A percentile compares a stretch with the other conserved stretches of the same genome.
These are phyloP conservation scores for Paradendryphiella salina DNA, from an alignment of 2,329 filamentous ascomycete species.

Conservation along the genomic window DNA sequence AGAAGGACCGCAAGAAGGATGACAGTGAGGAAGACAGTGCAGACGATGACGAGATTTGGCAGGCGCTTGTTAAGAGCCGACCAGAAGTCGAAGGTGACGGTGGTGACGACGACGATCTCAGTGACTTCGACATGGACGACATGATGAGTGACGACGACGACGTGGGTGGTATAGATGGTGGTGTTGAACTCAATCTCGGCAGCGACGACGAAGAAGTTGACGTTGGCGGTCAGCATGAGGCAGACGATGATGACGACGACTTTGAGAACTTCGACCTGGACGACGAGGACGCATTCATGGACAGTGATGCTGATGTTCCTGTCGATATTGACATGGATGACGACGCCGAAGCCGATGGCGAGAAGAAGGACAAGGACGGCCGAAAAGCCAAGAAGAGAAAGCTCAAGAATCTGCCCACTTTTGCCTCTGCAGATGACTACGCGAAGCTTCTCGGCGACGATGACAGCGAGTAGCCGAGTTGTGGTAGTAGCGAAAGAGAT, in stretches of 20 bases:
- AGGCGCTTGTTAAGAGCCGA: constrained; percentile 79
- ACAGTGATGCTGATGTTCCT: constrained; percentile 60
- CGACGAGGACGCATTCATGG: constrained; percentile 60
- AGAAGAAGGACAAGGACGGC: constrained; percentile 47
- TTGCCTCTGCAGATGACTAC: constrained; percentile 93
- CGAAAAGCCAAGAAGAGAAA: constrained; percentile 72
- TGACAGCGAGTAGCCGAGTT: constrained; percentile 31
- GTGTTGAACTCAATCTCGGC: constrained; percentile 51
- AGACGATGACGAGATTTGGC: constrained; percentile 87
- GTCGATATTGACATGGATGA: constrained; percentile 51
- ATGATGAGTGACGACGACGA: constrained; percentile 54
- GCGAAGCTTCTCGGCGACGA: constrained; percentile 79
- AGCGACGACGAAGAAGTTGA: constrained; percentile 55
- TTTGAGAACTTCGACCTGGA: constrained; percentile 52
- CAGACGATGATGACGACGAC: constrained; percentile 39
- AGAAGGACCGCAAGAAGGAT: constrained; percentile 51
- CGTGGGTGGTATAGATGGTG: constrained; percentile 48
- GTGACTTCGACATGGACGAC: constrained; percentile 56
- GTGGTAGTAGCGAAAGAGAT: neutral
- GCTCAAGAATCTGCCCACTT: constrained; percentile 86
- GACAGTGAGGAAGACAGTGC: constrained; percentile 57
- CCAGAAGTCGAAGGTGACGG: constrained; percentile 75
- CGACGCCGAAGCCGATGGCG: constrained; percentile 48
- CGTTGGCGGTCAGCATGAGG: constrained; percentile 47
- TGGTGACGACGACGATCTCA: constrained; percentile 60